Evolutionary conservation across 768 basidiomycete species (phyloP), one percentile per base, ranked within the genome.

Genomic region (Zangia roseola): DNA sequence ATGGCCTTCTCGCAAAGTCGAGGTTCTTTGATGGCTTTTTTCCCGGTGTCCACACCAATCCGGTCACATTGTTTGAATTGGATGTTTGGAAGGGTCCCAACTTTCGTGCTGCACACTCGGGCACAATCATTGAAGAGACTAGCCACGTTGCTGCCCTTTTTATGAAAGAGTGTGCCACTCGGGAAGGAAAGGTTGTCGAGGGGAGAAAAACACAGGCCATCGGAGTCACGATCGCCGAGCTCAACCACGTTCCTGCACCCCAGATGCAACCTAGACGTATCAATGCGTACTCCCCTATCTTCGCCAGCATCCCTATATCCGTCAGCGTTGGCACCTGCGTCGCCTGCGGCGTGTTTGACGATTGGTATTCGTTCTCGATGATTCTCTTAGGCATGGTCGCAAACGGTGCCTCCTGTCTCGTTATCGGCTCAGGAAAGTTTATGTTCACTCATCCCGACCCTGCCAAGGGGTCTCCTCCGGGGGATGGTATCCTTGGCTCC

Each of bases 281-380:
- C 47, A 55, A 42, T 14, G 49, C 46, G 0, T 59, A 56, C 23
- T 58, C 64, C 5, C 57, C 56, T 1, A 19, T 62, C 38, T 39
- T 71, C 31, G 67, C 69, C 41, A 54, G 39, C 52, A 52, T 70
- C 16, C 67, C 68, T 1, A 72, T 72, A 25, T 28, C 54, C 2
- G 54, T 61, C 42, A 69, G 65, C 28, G 5, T 67, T 10, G 67
- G 56, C 14, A 53, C 64, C 1, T 68, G 67, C 50, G 44, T 55
- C 16, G 47, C 60, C 2, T 67, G 63, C 28, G 71, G 55, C 9
- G 31, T 68, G 20, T 63, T 62, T 17, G 7, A 35, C 1, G 71
- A 71, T 25, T 72, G 70, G 70, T 68, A 50, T 36, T 56, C 54
- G 21, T 72, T 69, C 43, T 45, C 63, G 10, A 46, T 69, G 63